phyloP scores from a whole-genome alignment of 139 green algal species.

The Dunaliella sp. region DNA sequence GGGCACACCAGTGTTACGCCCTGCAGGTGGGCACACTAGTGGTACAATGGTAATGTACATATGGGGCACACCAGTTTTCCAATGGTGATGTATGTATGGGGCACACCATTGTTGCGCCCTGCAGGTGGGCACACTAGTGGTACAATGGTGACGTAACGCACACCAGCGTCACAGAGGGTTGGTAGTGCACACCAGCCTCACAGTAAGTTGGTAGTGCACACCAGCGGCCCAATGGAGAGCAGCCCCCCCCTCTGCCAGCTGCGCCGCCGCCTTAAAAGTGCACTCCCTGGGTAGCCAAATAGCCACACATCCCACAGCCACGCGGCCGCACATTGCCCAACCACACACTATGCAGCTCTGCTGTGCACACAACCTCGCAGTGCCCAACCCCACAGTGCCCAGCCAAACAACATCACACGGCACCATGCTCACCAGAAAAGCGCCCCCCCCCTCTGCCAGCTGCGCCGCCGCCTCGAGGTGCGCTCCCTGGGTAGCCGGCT shows the following conservation, averaged over 20 bases:
- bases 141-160: no score
- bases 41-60: no score
- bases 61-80: slow-evolving; percentile 1
- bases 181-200: no score
- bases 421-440: neutral
- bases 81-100: no score
- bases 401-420: no score
- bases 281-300: slow-evolving; percentile 2
- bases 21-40: neutral
- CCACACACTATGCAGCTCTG: no score
- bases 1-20: neutral
- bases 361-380: no score
- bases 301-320: no score
- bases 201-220: no score
- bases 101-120: slow-evolving; percentile 1
- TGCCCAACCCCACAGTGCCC: no score
- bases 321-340: no score
- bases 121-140: neutral
- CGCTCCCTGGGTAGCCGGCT: neutral
- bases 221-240: no score
- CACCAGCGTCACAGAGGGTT: neutral
- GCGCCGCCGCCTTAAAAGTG: neutral
- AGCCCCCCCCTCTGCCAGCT: neutral
- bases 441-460: neutral
- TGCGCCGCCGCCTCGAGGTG: neutral